Conservation (phyloP, 139 green algal genomes). For the Chlamydomonas sp. region DNA sequence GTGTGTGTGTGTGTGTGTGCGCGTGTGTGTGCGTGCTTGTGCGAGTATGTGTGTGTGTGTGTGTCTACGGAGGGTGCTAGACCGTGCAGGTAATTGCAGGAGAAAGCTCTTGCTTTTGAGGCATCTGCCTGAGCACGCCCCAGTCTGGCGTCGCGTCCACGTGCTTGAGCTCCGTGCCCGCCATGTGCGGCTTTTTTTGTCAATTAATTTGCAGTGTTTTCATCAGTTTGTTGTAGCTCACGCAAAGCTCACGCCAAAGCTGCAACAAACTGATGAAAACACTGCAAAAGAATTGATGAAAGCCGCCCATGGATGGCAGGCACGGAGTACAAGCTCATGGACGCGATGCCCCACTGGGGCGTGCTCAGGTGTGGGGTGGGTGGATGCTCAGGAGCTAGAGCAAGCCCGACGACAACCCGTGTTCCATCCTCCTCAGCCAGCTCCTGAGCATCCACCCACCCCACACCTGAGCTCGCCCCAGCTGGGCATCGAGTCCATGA, state of each 20-base stretch:
- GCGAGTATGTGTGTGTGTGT: too few relatives aligned
- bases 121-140: background rate
- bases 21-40: background rate
- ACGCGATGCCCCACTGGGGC: background rate
- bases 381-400: too few relatives aligned
- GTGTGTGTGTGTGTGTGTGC: background rate
- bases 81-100: background rate
- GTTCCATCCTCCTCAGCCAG: background rate
- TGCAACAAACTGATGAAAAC: background rate
- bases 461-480: background rate
- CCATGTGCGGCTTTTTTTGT: slow-evolving; percentile 1
- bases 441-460: too few relatives aligned
- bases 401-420: background rate
- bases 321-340: slow-evolving; percentile 22
- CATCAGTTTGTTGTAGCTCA: background rate
- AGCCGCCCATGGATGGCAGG: slow-evolving; percentile 11
- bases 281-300: background rate
- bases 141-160: slow-evolving; percentile 9
- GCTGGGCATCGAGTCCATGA: background rate
- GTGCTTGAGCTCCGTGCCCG: slow-evolving; percentile 18
- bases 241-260: background rate
- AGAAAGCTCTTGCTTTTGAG: background rate
- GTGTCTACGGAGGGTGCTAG: too few relatives aligned
- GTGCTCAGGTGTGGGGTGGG: too few relatives aligned
- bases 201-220: background rate